Evolutionary conservation across 805 yeast species (phyloP), one percentile per base, ranked within the genome.

Genomic region (Helenozyma rhizophorensis): DNA sequence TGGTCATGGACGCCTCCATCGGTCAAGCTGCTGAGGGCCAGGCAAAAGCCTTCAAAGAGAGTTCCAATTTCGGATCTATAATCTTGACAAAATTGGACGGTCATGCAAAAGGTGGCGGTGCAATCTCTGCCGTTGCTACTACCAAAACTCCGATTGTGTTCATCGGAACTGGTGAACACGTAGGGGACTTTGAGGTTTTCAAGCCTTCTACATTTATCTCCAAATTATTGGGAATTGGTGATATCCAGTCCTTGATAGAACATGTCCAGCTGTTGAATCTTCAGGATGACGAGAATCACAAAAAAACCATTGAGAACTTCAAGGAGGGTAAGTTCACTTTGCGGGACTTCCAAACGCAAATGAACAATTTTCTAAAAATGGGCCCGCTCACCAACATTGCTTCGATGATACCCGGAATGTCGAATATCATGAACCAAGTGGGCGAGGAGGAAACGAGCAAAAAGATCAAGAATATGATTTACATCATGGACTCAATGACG

Each of bases 101-200:
- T 32, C 97, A 93, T 53, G 98, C 97, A 23, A 90, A 84, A 63
- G 98, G 98, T 58, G 98, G 98, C 65, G 98, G 98, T 70, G 98
- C 98, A 19, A 89, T 90, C 34, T 87, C 96, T 24, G 98, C 98
- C 0, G 97, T 90, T 34, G 98, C 98, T 2, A 93, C 96, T 2
- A 90, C 97, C 2, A 73, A 84, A 34, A 93, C 97, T 0, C 98
- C 98, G 6, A 83, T 90, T 47, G 85, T 84, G 7, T 90, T 90
- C 54, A 93, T 90, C 39, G 98, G 98, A 75, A 90, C 97, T 3
- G 98, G 98, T 55, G 98, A 90, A 60, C 98, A 93, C 54, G 83
- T 89, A 23, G 84, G 83, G 35, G 97, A 90, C 56, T 73, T 90
- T 39, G 98, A 93, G 60, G 77, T 83, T 29, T 90, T 90, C 57